Conservation (phyloP, 352 stramenopile species). For the Hyaloperonospora brassicae region DNA sequence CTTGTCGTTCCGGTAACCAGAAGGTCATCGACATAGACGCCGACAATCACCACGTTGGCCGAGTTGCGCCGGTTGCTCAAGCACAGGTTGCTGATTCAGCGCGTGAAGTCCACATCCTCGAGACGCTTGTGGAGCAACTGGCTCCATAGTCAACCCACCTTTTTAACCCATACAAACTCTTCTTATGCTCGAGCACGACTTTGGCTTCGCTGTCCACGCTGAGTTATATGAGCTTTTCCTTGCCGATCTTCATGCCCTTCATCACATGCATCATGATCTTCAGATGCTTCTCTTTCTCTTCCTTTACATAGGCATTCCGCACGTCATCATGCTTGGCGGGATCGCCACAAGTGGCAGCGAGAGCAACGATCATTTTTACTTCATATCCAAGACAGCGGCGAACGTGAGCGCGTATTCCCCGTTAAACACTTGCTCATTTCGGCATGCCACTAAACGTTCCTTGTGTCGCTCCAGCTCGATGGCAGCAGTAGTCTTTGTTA, state of each 20-base stretch:
- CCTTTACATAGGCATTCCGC: neutral
- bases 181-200: slow-evolving; percentile 12
- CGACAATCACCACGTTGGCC: slow-evolving; percentile 6
- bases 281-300: neutral
- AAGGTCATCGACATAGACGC: slow-evolving; percentile 26
- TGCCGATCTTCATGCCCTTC: slow-evolving; percentile 16
- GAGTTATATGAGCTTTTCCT: neutral
- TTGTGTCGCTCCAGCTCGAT: slow-evolving; percentile 19
- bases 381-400: slow-evolving; percentile 6
- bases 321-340: neutral
- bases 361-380: slow-evolving; percentile 5
- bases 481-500: slow-evolving; percentile 5
- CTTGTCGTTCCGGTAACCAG: slow-evolving; percentile 15
- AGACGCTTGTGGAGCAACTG: slow-evolving; percentile 16
- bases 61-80: slow-evolving; percentile 2
- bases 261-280: slow-evolving; percentile 10
- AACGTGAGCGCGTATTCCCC: slow-evolving; percentile 9
- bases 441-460: slow-evolving; percentile 1
- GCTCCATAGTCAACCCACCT: slow-evolving; percentile 26
- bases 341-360: neutral
- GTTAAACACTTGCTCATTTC: slow-evolving; percentile 14
- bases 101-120: slow-evolving; percentile 9
- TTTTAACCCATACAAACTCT: slow-evolving; percentile 28
- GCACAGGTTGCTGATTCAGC: neutral
- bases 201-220: slow-evolving; percentile 4